Conservation (phyloP, 352 stramenopile species). For the Pythium phragmiticola region DNA sequence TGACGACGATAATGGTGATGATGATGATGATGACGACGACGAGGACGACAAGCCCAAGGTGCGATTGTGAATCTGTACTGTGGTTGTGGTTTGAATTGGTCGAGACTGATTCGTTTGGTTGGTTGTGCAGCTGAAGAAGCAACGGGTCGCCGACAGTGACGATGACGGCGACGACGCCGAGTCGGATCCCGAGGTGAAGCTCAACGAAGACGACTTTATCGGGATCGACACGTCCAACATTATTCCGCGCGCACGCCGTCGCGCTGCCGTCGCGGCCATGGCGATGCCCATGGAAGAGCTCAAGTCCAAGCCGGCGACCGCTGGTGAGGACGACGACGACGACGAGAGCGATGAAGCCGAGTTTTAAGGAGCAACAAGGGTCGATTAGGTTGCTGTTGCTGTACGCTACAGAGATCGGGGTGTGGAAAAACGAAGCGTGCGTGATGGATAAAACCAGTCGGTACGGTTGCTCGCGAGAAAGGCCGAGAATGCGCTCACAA, state of each 20-base stretch:
- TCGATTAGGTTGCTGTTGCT: too few species aligned
- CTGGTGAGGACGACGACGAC: conserved; percentile 35
- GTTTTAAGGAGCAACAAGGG: conserved; percentile 44
- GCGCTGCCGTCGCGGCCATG: conserved; percentile 70
- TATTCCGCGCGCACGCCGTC: conserved; percentile 72
- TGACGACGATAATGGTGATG: conserved; percentile 30
- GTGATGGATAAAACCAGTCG: too few species aligned
- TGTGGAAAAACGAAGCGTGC: too few species aligned
- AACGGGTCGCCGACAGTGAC: conserved; percentile 45
- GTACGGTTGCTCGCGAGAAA: too few species aligned
- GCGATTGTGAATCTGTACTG: neutral
- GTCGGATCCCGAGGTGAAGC: conserved; percentile 75
- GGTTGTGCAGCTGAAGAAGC: conserved; percentile 55
- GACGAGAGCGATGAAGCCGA: conserved; percentile 83
- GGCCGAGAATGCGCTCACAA: too few species aligned
- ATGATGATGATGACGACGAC: conserved; percentile 44
- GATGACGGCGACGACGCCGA: conserved; percentile 58
- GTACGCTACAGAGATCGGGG: too few species aligned
- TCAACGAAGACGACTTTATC: conserved; percentile 86
- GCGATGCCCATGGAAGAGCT: conserved; percentile 62
- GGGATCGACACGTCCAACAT: conserved; percentile 86
- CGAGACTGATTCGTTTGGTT: conserved; percentile 2
- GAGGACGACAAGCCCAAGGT: conserved; percentile 34
- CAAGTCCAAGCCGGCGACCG: conserved; percentile 25
- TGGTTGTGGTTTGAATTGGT: neutral